Percentiles rank a stretch among this genome's conserved stretches.
These are phyloP conservation scores for Trichoderma gamsii DNA, from an alignment of 495 filamentous ascomycete genomes.

Conservation along the genomic window DNA sequence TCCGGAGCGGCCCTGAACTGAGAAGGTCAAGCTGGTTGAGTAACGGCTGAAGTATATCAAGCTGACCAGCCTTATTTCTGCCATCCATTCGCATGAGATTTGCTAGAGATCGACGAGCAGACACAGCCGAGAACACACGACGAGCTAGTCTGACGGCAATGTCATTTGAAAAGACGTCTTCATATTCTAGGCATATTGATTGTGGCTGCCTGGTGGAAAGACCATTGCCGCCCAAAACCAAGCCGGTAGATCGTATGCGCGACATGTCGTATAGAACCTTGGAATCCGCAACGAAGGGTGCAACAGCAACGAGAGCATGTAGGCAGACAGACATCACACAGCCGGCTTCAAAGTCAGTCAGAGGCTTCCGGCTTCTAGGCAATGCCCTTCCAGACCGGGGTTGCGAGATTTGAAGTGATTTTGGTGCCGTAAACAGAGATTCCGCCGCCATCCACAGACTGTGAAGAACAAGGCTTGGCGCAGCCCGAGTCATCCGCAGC, in stretches of 20 bases:
- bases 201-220: constrained; percentile 34
- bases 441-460: constrained; percentile 72
- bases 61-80: constrained; percentile 25
- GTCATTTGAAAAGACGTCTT: constrained; percentile 49
- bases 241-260: constrained; percentile 43
- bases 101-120: constrained; percentile 41
- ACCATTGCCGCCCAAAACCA: constrained; percentile 32
- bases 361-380: constrained; percentile 28
- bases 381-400: constrained; percentile 38
- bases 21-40: constrained; percentile 45
- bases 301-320: constrained; percentile 47
- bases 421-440: constrained; percentile 60
- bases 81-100: constrained; percentile 33
- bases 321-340: constrained; percentile 47
- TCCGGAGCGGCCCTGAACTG: constrained; percentile 31
- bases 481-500: constrained; percentile 44
- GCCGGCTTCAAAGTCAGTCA: constrained; percentile 43
- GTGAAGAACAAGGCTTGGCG: constrained; percentile 57
- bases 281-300: constrained; percentile 40
- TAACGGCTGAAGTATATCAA: constrained; percentile 40
- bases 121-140: constrained; percentile 46
- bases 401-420: constrained; percentile 42
- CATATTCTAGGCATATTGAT: constrained; percentile 46
- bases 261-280: constrained; percentile 46
- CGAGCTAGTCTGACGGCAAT: constrained; percentile 45